Base-by-base conservation (phyloP, 768 basidiomycete genomes). In the Lactarius akahatsu region DNA sequence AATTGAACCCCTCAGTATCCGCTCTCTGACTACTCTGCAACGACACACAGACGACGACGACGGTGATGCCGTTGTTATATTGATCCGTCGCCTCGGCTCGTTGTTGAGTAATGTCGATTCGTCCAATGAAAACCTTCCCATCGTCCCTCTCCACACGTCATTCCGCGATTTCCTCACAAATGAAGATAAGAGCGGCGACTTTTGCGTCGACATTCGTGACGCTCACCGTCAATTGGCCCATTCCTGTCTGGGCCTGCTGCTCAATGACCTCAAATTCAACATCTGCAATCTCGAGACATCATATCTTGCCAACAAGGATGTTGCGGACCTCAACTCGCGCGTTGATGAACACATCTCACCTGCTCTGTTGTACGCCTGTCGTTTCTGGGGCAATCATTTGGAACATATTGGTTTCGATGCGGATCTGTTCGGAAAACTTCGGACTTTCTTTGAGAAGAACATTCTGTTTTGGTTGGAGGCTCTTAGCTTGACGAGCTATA, bases 201-300 rank as follows among this genome's bases (percentile, higher is more conserved):
- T 60, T 18, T 28, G 4, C 20, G 26, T 60, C 16, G 23, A 30
- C 30, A 41, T 60, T 28, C 18, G 40, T 13, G 23, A 60, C 6
- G 41, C 59, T 9, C 59, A 60, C 45, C 36, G 38, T 10, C 30
- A 38, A 8, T 32, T 58, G 13, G 32, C 57, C 9, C 57, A 32
- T 41, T 41, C 16, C 16, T 41, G 40, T 41, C 38, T 60, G 23
- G 28, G 18, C 6, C 8, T 36, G 4, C 20, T 62, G 45, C 20
- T 50, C 5, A 2, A 34, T 5, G 16, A 9, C 15, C 47, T 62
- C 30, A 43, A 34, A 9, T 62, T 62, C 47, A 62, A 62, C 13
- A 62, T 62, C 28, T 62, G 61, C 7, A 13, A 50, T 28, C 61
- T 62, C 30, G 61, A 62, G 18, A 32, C 40, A 2, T 62, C 61